Evolutionary conservation across 441 rosid species (phyloP).

Genomic region (Corymbia calophylla): DNA sequence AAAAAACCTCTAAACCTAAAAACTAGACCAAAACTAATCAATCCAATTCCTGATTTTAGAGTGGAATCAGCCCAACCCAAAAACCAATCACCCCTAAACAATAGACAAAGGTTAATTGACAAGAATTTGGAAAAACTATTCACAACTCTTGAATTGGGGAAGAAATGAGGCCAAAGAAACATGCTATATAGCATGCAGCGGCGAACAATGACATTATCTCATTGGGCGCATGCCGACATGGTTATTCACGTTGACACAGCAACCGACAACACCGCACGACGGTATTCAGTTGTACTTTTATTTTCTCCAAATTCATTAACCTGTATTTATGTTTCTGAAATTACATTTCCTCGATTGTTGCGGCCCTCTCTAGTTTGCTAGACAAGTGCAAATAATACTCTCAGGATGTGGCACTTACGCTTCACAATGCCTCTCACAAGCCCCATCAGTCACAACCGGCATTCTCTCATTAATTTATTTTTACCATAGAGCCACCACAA

Average conservation of each 20-base stretch:
- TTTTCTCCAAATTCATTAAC: not conserved
- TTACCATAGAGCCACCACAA: not conserved
- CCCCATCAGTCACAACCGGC: not conserved
- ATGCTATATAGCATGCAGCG: not conserved
- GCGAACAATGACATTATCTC: not conserved
- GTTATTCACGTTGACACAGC: fast-evolving
- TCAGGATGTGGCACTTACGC: not conserved
- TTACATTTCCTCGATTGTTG: not conserved
- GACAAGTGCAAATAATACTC: not conserved
- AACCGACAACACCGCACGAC: not conserved
- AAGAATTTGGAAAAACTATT: too few relatives aligned
- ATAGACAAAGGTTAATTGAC: too few relatives aligned
- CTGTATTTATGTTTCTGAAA: not conserved
- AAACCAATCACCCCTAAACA: too few relatives aligned
- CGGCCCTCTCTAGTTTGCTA: not conserved
- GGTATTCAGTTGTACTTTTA: not conserved
- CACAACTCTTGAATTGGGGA: not conserved
- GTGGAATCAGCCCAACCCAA: too few relatives aligned
- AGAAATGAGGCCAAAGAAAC: not conserved
- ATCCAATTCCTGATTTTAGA: too few relatives aligned
- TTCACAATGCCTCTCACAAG: fast-evolving
- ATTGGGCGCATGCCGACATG: not conserved
- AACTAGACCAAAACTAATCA: too few relatives aligned
- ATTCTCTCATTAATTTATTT: not conserved
- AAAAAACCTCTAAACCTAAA: too few relatives aligned